phyloP scores from a whole-genome alignment of 192 early-diverging fungal species.

The Backusella mclennaniae region DNA sequence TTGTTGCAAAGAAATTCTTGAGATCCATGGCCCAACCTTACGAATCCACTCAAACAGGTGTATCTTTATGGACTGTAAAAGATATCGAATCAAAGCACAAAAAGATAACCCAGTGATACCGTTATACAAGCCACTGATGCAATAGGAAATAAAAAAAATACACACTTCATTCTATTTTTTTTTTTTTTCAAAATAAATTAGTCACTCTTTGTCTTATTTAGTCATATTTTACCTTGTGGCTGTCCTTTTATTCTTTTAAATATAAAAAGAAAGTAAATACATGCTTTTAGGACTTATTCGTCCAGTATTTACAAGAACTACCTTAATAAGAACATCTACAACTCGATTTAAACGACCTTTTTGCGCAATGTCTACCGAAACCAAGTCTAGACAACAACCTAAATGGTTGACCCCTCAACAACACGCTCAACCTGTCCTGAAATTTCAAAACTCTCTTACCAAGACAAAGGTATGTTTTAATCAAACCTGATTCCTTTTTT shows the following conservation, averaged over 20 bases:
- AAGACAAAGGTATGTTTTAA: slow-evolving; percentile 67
- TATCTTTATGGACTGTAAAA: slow-evolving; percentile 83
- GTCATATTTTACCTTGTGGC: background rate
- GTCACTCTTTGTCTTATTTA: slow-evolving; percentile 1
- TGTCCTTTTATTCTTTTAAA: background rate
- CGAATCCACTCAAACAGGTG: slow-evolving; percentile 78
- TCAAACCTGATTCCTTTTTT: background rate
- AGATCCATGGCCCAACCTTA: slow-evolving; percentile 96
- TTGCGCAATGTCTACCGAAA: slow-evolving; percentile 24
- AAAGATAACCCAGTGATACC: slow-evolving; percentile 15
- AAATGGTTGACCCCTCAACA: slow-evolving; percentile 59
- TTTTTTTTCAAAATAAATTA: background rate
- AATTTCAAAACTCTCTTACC: slow-evolving; percentile 86
- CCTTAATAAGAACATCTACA: background rate
- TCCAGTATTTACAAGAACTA: slow-evolving; percentile 1
- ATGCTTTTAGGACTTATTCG: background rate
- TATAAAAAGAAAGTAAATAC: background rate
- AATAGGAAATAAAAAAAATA: background rate
- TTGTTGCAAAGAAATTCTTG: slow-evolving; percentile 89
- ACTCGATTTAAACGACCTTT: background rate
- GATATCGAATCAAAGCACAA: slow-evolving; percentile 57
- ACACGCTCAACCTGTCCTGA: slow-evolving; percentile 49
- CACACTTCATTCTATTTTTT: background rate
- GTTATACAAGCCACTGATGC: background rate
- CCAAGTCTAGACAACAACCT: slow-evolving; percentile 54